phyloP scores from a whole-genome alignment of 768 basidiomycete genomes.

The Mycena galericulata region DNA sequence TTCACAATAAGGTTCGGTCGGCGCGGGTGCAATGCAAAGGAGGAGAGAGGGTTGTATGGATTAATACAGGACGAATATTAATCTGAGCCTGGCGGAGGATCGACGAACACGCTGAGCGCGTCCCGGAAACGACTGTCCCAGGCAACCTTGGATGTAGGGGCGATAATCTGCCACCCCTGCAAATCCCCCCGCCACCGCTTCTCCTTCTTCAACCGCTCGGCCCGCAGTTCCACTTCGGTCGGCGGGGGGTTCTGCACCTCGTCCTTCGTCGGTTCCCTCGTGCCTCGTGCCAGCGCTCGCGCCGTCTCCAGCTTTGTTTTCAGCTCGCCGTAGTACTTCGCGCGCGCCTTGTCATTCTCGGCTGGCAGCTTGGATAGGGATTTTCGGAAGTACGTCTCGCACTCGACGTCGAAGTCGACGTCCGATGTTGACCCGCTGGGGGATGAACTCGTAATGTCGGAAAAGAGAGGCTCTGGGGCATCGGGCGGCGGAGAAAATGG shows the following conservation, averaged over 20 bases:
- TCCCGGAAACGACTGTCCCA: constrained; percentile 85
- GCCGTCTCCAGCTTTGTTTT: constrained; percentile 75
- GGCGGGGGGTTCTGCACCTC: constrained; percentile 83
- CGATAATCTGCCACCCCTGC: constrained; percentile 83
- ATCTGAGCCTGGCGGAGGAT: constrained; percentile 47
- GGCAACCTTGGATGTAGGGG: constrained; percentile 67
- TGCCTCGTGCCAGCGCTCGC: constrained; percentile 79
- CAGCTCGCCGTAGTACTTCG: constrained; percentile 81
- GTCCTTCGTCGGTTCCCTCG: constrained; percentile 87
- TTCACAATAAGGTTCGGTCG: no score
- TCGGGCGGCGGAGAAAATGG: constrained; percentile 60
- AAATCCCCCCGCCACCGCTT: constrained; percentile 84
- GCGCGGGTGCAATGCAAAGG: not conserved
- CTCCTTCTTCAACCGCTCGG: constrained; percentile 92
- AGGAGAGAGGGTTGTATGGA: constrained; percentile 8
- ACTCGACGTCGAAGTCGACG: constrained; percentile 77
- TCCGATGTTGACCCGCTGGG: constrained; percentile 55
- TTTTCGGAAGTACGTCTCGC: constrained; percentile 78
- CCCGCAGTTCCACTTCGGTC: constrained; percentile 89
- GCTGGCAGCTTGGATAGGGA: constrained; percentile 64
- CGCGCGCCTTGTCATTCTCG: constrained; percentile 75
- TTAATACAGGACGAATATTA: constrained; percentile 7
- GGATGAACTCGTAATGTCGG: constrained; percentile 39
- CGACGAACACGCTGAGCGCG: constrained; percentile 70
- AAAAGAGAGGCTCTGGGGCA: constrained; percentile 35